Evolutionary conservation across 208 protist genomes (phyloP).

Genomic region (Leishmania gerbilli): DNA sequence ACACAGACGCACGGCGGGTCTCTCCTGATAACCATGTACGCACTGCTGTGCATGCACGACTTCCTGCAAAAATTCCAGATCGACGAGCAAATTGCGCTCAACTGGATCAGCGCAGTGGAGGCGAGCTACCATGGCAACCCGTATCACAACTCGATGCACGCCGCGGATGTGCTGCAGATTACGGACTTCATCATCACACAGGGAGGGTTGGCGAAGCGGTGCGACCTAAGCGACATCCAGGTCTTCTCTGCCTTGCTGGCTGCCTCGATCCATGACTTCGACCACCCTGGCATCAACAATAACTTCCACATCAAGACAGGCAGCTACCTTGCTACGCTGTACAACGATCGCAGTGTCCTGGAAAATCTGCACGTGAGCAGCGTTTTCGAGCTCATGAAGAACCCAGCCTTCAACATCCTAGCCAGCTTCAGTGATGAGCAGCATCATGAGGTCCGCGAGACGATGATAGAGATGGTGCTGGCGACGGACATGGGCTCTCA

Average conservation of each 20-base stretch:
- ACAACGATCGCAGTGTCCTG: conserved; percentile 96
- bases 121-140: conserved; percentile 92
- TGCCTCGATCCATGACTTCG: conserved; percentile 96
- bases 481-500: conserved; percentile 95
- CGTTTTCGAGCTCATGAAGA: conserved; percentile 93
- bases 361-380: conserved; percentile 94
- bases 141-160: conserved; percentile 95
- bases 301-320: conserved; percentile 91
- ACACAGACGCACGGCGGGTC: conserved; percentile 71
- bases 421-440: conserved; percentile 75
- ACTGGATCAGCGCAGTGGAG: conserved; percentile 90
- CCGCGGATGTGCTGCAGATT: conserved; percentile 90
- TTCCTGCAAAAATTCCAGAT: conserved; percentile 92
- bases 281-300: conserved; percentile 96
- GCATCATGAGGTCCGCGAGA: conserved; percentile 83
- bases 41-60: conserved; percentile 83
- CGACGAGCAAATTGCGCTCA: conserved; percentile 86
- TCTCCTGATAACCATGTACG: conserved; percentile 89
- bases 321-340: conserved; percentile 88
- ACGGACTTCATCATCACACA: conserved; percentile 84
- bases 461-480: conserved; percentile 92
- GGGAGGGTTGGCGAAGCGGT: conserved; percentile 74
- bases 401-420: conserved; percentile 85
- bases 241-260: conserved; percentile 90
- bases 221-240: conserved; percentile 79